Percentiles rank a stretch among this genome's conserved stretches.
phyloP scores from a whole-genome alignment of 1,284 basidiomycete species.

The Cerrena zonata region DNA sequence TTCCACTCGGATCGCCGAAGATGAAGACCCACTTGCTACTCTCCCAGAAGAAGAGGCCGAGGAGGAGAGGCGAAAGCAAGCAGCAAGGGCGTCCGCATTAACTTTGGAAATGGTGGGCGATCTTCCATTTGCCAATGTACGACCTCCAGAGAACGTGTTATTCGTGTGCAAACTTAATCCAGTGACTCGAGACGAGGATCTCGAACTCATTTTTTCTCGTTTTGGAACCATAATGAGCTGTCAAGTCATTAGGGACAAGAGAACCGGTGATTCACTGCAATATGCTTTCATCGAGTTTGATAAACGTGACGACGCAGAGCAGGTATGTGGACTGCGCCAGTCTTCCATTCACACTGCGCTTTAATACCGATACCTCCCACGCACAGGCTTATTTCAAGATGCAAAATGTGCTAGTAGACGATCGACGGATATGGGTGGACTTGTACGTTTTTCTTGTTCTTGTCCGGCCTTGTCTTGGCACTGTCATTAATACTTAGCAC shows the following conservation, averaged over 20 bases:
- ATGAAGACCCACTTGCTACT: conserved; percentile 77
- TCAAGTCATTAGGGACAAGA: conserved; percentile 93
- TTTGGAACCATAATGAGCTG: conserved; percentile 96
- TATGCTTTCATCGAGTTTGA: conserved; percentile 99
- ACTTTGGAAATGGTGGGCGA: conserved; percentile 99
- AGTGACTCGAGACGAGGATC: conserved; percentile 90
- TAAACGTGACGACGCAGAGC: conserved; percentile 85
- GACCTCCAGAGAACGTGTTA: conserved; percentile 95
- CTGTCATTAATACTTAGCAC: conserved; percentile 9
- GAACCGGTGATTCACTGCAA: conserved; percentile 91
- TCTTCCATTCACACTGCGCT: neutral
- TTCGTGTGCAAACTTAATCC: conserved; percentile 99
- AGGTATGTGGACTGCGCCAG: conserved; percentile 43
- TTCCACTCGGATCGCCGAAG: conserved; percentile 83
- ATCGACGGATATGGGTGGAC: conserved; percentile 97
- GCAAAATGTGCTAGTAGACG: conserved; percentile 99
- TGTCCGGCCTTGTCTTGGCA: conserved; percentile 7
- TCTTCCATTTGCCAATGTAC: conserved; percentile 93
- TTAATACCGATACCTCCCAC: neutral
- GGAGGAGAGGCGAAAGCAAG: conserved; percentile 70
- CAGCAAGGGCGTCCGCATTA: conserved; percentile 86
- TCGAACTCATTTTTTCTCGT: conserved; percentile 94
- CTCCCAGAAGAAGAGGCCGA: conserved; percentile 82
- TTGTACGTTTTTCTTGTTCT: conserved; percentile 51
- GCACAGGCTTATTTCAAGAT: conserved; percentile 94